Evolutionary conservation across 768 basidiomycete species (phyloP).

Genomic region (Tylopilus cervinicoccineus): DNA sequence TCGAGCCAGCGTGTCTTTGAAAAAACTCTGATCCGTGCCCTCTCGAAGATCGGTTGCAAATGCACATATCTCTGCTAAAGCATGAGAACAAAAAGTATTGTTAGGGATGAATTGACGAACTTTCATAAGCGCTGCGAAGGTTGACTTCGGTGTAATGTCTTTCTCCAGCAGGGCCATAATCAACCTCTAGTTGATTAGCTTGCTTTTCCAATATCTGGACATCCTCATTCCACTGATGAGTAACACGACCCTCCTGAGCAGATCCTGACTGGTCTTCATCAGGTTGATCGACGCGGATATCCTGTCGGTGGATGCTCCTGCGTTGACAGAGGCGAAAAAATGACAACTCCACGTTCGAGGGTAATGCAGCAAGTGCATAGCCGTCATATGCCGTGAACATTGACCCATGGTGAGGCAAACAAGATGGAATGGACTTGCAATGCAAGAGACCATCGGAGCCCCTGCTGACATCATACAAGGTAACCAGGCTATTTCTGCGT

Average conservation of each 20-base stretch:
- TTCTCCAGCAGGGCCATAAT: constrained; percentile 42
- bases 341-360: constrained; percentile 28
- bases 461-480: constrained; percentile 59
- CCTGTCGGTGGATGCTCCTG: constrained; percentile 44
- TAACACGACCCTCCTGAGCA: not conserved
- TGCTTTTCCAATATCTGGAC: constrained; percentile 36
- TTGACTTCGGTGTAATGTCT: constrained; percentile 46
- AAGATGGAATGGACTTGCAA: constrained; percentile 38
- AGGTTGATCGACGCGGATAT: constrained; percentile 28
- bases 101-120: constrained; percentile 36
- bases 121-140: constrained; percentile 49
- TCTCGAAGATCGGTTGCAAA: constrained; percentile 27
- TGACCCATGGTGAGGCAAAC: constrained; percentile 31
- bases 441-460: constrained; percentile 39
- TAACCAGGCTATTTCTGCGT: constrained; percentile 51
- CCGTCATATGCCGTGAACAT: constrained; percentile 30
- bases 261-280: constrained; percentile 11
- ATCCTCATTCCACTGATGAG: constrained; percentile 38
- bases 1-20: constrained; percentile 48
- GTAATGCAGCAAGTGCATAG: constrained; percentile 29
- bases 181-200: constrained; percentile 25
- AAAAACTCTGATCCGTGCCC: constrained; percentile 33
- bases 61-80: constrained; percentile 38
- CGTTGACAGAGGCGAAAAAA: constrained; percentile 46
- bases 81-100: constrained; percentile 10